Percentiles rank a stretch among this genome's conserved stretches.
phyloP scores from a whole-genome alignment of 2,329 filamentous ascomycete species.

The Colletotrichum sublineola region DNA sequence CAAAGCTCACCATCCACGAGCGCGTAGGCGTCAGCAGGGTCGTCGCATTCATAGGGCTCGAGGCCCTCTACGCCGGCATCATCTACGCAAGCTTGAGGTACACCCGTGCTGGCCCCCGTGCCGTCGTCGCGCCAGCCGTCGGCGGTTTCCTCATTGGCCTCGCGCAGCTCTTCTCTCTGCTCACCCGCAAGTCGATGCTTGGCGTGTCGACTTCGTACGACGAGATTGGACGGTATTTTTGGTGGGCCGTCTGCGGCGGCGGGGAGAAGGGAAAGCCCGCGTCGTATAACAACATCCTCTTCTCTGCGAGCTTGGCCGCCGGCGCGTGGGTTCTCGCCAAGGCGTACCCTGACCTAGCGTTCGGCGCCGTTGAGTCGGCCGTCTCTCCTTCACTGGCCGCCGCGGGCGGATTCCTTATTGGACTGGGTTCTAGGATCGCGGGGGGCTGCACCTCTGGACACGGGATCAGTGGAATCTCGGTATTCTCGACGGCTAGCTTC shows the following conservation, averaged over 20 bases:
- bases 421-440: constrained; percentile 71
- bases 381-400: constrained; percentile 57
- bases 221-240: constrained; percentile 69
- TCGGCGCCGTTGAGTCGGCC: constrained; percentile 45
- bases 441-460: constrained; percentile 79
- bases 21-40: constrained; percentile 56
- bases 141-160: constrained; percentile 71
- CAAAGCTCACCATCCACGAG: constrained; percentile 53
- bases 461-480: constrained; percentile 76
- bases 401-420: constrained; percentile 69
- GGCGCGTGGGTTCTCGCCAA: constrained; percentile 59
- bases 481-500: constrained; percentile 72
- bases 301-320: constrained; percentile 64
- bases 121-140: constrained; percentile 58
- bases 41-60: constrained; percentile 57
- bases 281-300: constrained; percentile 61
- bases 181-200: constrained; percentile 66
- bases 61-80: constrained; percentile 55
- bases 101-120: constrained; percentile 49
- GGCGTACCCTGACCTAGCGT: constrained; percentile 49
- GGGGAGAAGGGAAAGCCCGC: constrained; percentile 47
- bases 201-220: constrained; percentile 74
- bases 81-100: constrained; percentile 55
- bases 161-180: constrained; percentile 69
- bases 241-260: constrained; percentile 55